Conservation (phyloP, 2,329 filamentous ascomycete genomes). For the Phialophora expanda region DNA sequence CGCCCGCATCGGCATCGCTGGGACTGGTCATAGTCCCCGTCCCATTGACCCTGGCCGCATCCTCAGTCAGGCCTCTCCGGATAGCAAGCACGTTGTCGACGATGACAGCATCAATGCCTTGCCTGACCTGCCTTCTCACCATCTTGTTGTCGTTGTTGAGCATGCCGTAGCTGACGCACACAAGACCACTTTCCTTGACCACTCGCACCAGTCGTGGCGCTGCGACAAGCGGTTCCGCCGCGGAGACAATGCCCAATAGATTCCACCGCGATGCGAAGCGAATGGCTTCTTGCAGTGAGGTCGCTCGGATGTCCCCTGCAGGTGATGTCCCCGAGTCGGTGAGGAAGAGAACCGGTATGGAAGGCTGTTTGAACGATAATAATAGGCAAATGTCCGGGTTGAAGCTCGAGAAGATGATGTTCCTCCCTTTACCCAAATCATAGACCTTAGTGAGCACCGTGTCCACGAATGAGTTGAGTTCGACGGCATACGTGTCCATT, state of each 20-base stretch:
- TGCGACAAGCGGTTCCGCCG: slow-evolving; percentile 85
- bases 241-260: slow-evolving; percentile 84
- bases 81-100: slow-evolving; percentile 94
- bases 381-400: slow-evolving; percentile 96
- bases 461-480: slow-evolving; percentile 95
- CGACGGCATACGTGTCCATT: slow-evolving; percentile 95
- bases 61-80: slow-evolving; percentile 77
- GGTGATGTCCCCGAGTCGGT: slow-evolving; percentile 82
- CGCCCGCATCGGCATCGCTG: background rate
- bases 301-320: slow-evolving; percentile 87
- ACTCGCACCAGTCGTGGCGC: slow-evolving; percentile 88
- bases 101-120: slow-evolving; percentile 97
- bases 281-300: slow-evolving; percentile 91
- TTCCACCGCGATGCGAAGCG: slow-evolving; percentile 96
- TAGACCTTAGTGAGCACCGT: slow-evolving; percentile 90
- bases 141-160: slow-evolving; percentile 86
- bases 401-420: slow-evolving; percentile 96
- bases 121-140: slow-evolving; percentile 88
- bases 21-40: background rate
- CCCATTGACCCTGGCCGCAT: slow-evolving; percentile 18
- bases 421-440: slow-evolving; percentile 77
- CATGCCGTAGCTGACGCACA: slow-evolving; percentile 93
- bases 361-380: slow-evolving; percentile 94
- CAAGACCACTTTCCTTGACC: slow-evolving; percentile 90
- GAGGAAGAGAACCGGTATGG: slow-evolving; percentile 92